Conservation (phyloP, 495 filamentous ascomycete species). For the Penicillium simplicissimum region DNA sequence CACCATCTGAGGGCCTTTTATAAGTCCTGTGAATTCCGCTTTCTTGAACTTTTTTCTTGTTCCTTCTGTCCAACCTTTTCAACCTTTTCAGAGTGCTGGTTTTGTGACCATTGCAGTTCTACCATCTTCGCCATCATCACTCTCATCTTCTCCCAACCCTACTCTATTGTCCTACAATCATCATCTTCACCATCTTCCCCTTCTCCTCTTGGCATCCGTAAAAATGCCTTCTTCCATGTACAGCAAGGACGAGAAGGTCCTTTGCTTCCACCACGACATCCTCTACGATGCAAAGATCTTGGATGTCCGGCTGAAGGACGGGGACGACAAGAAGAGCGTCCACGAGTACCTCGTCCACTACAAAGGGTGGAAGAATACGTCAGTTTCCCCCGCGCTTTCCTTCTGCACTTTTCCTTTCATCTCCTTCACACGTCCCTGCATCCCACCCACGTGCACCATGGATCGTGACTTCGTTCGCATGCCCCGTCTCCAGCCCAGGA, state of each 20-base stretch:
- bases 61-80: not conserved
- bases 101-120: not conserved
- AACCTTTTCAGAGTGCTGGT: not conserved
- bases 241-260: slow-evolving; percentile 85
- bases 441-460: not conserved
- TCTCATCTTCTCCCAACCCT: not conserved
- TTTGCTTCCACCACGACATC: slow-evolving; percentile 96
- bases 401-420: slow-evolving; percentile 3
- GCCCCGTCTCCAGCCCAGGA: not conserved
- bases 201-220: slow-evolving; percentile 6
- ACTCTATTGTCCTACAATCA: not conserved
- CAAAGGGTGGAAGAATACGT: slow-evolving; percentile 98
- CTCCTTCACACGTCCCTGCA: not conserved
- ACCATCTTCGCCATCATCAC: not conserved
- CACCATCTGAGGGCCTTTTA: not conserved
- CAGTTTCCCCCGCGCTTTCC: slow-evolving; percentile 44
- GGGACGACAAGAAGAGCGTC: slow-evolving; percentile 70
- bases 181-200: slow-evolving; percentile 10
- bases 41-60: not conserved
- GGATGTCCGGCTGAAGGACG: slow-evolving; percentile 64
- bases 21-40: not conserved
- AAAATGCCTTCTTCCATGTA: slow-evolving; percentile 69
- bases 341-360: slow-evolving; percentile 93
- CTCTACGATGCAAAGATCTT: slow-evolving; percentile 96
- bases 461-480: not conserved